Conservation (phyloP, 1,284 basidiomycete genomes). For the Athelia psychrophila region DNA sequence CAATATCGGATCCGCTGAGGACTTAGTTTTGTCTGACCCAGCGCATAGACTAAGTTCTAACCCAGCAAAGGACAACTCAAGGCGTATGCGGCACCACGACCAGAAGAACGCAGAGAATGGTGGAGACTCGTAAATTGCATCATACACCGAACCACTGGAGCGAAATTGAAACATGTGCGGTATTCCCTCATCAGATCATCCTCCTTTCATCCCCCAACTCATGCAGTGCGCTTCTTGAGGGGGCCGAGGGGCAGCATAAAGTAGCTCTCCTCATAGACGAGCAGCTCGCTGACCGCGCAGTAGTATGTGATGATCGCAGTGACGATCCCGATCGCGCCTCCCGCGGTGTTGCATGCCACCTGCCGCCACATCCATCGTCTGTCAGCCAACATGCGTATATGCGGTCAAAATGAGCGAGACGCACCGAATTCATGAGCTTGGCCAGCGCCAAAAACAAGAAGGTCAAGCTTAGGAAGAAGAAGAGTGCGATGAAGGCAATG, state of each 20-base stretch:
- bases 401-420: background rate
- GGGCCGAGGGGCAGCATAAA: background rate
- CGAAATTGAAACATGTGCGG: no score
- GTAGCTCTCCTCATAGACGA: slow-evolving; percentile 41
- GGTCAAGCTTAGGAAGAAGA: slow-evolving; percentile 70
- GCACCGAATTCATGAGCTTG: slow-evolving; percentile 26
- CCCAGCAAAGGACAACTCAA: no score
- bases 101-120: no score
- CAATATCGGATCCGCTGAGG: no score
- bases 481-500: slow-evolving; percentile 63
- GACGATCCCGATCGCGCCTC: slow-evolving; percentile 71
- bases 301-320: slow-evolving; percentile 74
- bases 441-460: slow-evolving; percentile 57
- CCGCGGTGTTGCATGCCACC: slow-evolving; percentile 44
- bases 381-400: background rate
- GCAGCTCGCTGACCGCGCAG: slow-evolving; percentile 58
- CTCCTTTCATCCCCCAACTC: no score
- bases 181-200: no score
- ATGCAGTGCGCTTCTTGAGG: background rate
- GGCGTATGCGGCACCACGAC: no score
- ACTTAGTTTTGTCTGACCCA: no score
- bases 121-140: no score
- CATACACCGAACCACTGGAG: no score
- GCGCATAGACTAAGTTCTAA: no score
- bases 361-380: background rate